A percentile compares a stretch with the other conserved stretches of the same genome.
phyloP scores from a whole-genome alignment of 768 basidiomycete species.

The Mycena kentingensis region DNA sequence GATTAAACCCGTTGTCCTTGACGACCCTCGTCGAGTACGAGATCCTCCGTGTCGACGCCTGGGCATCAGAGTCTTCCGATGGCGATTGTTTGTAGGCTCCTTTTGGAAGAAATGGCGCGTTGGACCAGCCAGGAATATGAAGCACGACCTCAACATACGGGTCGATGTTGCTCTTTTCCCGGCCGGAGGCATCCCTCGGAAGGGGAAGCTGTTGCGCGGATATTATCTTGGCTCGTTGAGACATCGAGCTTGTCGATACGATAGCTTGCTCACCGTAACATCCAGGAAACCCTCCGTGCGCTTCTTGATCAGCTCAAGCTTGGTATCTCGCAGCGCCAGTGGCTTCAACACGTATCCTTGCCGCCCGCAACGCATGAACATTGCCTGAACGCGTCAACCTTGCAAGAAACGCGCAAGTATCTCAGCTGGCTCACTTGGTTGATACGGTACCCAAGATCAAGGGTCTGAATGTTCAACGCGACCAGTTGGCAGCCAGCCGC shows the following conservation, averaged over 20 bases:
- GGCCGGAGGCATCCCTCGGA: constrained; percentile 66
- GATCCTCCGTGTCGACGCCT: constrained; percentile 45
- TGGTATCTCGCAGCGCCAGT: constrained; percentile 60
- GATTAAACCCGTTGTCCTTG: constrained; percentile 93
- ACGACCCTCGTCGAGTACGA: constrained; percentile 66
- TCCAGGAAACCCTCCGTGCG: constrained; percentile 65
- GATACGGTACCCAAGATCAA: constrained; percentile 89
- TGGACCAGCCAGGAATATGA: constrained; percentile 34
- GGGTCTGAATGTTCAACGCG: constrained; percentile 95
- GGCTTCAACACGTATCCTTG: constrained; percentile 94
- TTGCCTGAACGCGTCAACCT: constrained; percentile 46
- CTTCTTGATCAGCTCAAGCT: constrained; percentile 62
- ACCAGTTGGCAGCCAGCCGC: constrained; percentile 87
- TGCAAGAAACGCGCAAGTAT: neutral
- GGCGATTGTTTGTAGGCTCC: constrained; percentile 16
- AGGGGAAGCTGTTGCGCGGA: constrained; percentile 92
- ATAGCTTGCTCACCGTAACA: constrained; percentile 46
- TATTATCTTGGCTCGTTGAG: constrained; percentile 39
- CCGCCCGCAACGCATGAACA: constrained; percentile 92
- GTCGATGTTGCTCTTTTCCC: constrained; percentile 61
- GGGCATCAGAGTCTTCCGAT: constrained; percentile 13
- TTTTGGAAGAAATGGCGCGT: constrained; percentile 26
- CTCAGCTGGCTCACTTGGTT: constrained; percentile 55
- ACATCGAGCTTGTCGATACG: neutral
- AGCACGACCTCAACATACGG: constrained; percentile 64